Conservation (phyloP, 1,139 yeast species). For the Suhomyces choctaworum region DNA sequence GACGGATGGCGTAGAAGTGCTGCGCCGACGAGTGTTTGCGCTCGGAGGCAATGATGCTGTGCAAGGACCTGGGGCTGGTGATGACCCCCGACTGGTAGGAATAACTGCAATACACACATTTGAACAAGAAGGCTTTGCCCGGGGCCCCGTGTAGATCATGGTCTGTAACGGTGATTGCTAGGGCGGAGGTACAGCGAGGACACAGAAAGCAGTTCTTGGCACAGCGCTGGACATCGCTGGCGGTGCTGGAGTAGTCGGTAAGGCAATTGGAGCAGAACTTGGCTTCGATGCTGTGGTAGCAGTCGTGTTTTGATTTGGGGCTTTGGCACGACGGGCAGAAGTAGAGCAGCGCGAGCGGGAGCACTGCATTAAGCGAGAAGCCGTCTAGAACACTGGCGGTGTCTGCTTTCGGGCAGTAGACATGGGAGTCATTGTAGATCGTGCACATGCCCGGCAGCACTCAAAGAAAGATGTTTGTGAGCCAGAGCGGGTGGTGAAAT, state of each 20-base stretch:
- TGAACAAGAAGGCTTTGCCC: conserved; percentile 38
- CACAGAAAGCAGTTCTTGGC: conserved; percentile 43
- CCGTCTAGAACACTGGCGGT: conserved; percentile 11
- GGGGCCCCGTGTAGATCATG: conserved; percentile 17
- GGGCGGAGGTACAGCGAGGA: conserved; percentile 34
- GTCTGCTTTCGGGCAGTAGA: conserved; percentile 22
- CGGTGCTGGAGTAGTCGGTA: conserved; percentile 29
- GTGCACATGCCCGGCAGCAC: no score
- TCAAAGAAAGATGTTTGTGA: no score
- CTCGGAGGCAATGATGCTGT: conserved; percentile 27
- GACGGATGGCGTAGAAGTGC: conserved; percentile 2
- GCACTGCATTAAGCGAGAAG: conserved; percentile 13
- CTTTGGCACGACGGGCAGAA: conserved; percentile 43
- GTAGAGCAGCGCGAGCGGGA: conserved; percentile 23
- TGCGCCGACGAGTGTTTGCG: conserved; percentile 12
- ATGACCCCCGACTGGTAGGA: conserved; percentile 30
- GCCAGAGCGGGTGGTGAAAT: no score
- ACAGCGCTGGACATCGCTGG: conserved; percentile 27
- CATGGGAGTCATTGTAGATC: conserved; percentile 22
- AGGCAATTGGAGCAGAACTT: conserved; percentile 43
- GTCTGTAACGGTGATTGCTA: conserved; percentile 29
- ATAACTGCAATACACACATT: conserved; percentile 35
- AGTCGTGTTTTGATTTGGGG: conserved; percentile 31
- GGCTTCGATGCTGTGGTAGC: conserved; percentile 23
- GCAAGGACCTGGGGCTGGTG: conserved; percentile 37